A percentile compares a stretch with the other conserved stretches of the same genome.
These are phyloP conservation scores for Kodamaea sp. DNA, from an alignment of 1,139 yeast species.

Conservation along the genomic window DNA sequence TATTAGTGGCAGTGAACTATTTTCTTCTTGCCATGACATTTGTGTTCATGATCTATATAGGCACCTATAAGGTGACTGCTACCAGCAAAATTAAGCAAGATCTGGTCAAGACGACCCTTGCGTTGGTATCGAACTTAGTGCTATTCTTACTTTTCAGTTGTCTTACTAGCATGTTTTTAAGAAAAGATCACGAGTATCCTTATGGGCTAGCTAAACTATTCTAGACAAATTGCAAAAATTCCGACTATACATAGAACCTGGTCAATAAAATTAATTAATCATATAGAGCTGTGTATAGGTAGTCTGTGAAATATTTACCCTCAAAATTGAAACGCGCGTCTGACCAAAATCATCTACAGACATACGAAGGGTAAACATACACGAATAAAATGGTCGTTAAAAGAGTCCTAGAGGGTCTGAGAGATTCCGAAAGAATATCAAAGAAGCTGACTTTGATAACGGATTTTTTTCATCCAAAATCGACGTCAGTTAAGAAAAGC, in stretches of 20 bases:
- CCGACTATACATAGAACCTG: too few species aligned
- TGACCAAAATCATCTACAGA: too few species aligned
- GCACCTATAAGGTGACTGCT: conserved; percentile 27
- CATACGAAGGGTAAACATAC: too few species aligned
- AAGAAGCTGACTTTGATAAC: conserved; percentile 5
- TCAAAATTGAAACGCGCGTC: too few species aligned
- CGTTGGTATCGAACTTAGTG: conserved; percentile 19
- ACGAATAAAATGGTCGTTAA: neutral
- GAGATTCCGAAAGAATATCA: neutral
- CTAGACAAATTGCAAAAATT: too few species aligned
- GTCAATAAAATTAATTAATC: too few species aligned
- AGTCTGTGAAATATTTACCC: too few species aligned
- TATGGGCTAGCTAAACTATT: conserved; percentile 36
- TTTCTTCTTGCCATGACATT: conserved; percentile 40
- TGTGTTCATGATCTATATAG: conserved; percentile 40
- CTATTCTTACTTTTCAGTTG: conserved; percentile 36
- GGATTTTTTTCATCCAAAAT: conserved; percentile 14
- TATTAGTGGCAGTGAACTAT: conserved; percentile 53
- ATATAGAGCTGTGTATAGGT: too few species aligned
- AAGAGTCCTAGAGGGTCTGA: neutral
- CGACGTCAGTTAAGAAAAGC: too few species aligned
- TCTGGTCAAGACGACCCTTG: conserved; percentile 16
- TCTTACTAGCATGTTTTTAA: conserved; percentile 40
- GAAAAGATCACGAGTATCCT: conserved; percentile 46
- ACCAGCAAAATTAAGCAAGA: conserved; percentile 22